Evolutionary conservation across 805 yeast genomes (phyloP).

Genomic region (Lachancea fermentati): DNA sequence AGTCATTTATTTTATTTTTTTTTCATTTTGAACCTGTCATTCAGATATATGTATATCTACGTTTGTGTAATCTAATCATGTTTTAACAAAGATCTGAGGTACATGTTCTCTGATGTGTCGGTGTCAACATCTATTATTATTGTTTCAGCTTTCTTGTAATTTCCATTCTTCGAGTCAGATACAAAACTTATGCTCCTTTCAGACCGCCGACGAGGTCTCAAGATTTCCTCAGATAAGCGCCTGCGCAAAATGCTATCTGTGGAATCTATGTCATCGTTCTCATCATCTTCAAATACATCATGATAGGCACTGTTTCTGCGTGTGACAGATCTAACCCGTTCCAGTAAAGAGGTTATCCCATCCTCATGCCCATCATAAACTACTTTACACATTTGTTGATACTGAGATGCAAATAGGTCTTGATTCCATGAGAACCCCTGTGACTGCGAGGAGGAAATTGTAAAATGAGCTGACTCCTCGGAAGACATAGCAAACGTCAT

Average conservation of each 20-base stretch:
- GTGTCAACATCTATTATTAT: slow-evolving; percentile 20
- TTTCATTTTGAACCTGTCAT: neutral
- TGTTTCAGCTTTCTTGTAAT: slow-evolving; percentile 15
- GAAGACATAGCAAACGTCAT: slow-evolving; percentile 11
- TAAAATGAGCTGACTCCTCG: slow-evolving; percentile 13
- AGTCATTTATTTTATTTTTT: neutral
- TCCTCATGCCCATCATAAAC: slow-evolving; percentile 32
- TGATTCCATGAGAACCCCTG: slow-evolving; percentile 78
- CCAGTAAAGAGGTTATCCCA: slow-evolving; percentile 14
- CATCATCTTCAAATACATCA: slow-evolving; percentile 10
- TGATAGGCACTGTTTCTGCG: neutral
- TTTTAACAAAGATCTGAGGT: slow-evolving; percentile 14
- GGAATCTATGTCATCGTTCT: slow-evolving; percentile 9
- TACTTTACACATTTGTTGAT: slow-evolving; percentile 49
- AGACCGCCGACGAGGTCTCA: slow-evolving; percentile 25
- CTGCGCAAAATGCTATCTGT: slow-evolving; percentile 9
- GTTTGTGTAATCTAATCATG: neutral
- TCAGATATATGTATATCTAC: slow-evolving; percentile 1
- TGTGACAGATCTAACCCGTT: slow-evolving; percentile 2
- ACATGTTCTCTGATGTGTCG: slow-evolving; percentile 21
- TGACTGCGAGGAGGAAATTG: slow-evolving; percentile 38
- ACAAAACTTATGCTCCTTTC: slow-evolving; percentile 23
- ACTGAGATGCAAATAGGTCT: slow-evolving; percentile 66
- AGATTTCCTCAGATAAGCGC: slow-evolving; percentile 14
- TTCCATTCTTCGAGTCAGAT: slow-evolving; percentile 26